A percentile compares a stretch with the other conserved stretches of the same genome.
These are phyloP conservation scores for Helichrysum umbraculigerum DNA, from an alignment of 129 eudicot species.

Conservation along the genomic window DNA sequence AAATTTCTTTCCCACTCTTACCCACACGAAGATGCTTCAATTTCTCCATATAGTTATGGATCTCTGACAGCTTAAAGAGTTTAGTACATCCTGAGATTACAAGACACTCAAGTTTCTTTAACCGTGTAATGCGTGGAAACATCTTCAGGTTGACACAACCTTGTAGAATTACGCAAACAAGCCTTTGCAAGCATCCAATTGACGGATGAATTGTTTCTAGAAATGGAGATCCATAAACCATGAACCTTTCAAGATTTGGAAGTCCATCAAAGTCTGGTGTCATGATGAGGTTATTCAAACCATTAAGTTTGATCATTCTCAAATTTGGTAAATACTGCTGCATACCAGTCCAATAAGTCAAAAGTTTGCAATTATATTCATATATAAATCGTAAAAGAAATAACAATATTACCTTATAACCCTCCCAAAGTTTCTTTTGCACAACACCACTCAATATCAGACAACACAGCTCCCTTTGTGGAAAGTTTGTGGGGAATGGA, in stretches of 20 bases:
- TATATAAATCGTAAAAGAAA: no score
- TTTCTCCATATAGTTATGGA: no score
- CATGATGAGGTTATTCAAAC: neutral
- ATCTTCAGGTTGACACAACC: neutral
- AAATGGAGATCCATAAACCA: neutral
- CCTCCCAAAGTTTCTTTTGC: conserved; percentile 10
- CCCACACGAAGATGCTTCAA: no score
- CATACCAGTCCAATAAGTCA: neutral
- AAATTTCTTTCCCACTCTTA: conserved; percentile 3
- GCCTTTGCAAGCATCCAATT: conserved; percentile 13
- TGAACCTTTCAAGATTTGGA: conserved; percentile 22
- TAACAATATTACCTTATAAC: conserved; percentile 11
- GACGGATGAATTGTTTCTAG: conserved; percentile 25
- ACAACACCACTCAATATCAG: neutral
- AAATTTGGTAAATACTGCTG: conserved; percentile 7
- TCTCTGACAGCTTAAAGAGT: neutral
- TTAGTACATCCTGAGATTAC: neutral
- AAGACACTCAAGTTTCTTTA: neutral
- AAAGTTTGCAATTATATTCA: neutral
- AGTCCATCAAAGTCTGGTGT: conserved; percentile 29
- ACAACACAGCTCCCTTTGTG: conserved; percentile 11
- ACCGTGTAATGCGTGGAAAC: neutral
- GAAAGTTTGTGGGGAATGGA: conserved; percentile 5
- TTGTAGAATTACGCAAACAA: neutral
- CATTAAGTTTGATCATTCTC: conserved; percentile 15